Base-by-base conservation (phyloP, 83 land plant species). In the Isoetes engelmannii region DNA sequence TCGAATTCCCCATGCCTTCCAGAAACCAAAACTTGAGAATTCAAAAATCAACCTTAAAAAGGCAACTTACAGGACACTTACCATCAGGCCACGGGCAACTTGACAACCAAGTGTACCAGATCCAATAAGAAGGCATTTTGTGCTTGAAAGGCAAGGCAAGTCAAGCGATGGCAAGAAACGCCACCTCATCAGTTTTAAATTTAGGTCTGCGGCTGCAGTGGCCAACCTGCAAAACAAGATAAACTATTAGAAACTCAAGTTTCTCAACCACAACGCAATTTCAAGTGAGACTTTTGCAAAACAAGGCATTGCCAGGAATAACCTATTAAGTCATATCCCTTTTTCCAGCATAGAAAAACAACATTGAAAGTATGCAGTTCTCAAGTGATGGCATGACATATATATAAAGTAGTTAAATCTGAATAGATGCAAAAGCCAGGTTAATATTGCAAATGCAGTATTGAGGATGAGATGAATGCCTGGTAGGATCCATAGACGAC, bases 21-120 rank as follows among this genome's bases (percentile, higher is more conserved):
- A 41, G 18, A 59, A 69, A 10, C 67, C 6, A 4, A 69, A 56
- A 57, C 20, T 5, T 21, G 42, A 68, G 13, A 19, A 49, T 12
- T 48, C 9, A 19, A n/a, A 15, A 45, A 12, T 45, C 48, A 63
- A 41, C 45, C 45, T 19, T 48, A 19, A 17, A 66, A 5, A 7
- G 4, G 69, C 15, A 49, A 9, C 17, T n/a, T 37, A 19, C 8
- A 64, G 44, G 61, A 57, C 71, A 59, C 99, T 76, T 65, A 95
- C 99, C 97, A 96, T 82, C 42, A 96, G 92, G 77, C 85, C 77
- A 13, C 97, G 89, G 74, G 99, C 87, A 73, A 96, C 99, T 74
- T 96, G 87, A 65, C 99, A 96, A 28, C 99, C 99, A 80, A 96
- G 99, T 57, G 99, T 96, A 71, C 99, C 99, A 48, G 93, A 97